phyloP scores from a whole-genome alignment of 768 basidiomycete genomes.

The Termitomyces sp. region DNA sequence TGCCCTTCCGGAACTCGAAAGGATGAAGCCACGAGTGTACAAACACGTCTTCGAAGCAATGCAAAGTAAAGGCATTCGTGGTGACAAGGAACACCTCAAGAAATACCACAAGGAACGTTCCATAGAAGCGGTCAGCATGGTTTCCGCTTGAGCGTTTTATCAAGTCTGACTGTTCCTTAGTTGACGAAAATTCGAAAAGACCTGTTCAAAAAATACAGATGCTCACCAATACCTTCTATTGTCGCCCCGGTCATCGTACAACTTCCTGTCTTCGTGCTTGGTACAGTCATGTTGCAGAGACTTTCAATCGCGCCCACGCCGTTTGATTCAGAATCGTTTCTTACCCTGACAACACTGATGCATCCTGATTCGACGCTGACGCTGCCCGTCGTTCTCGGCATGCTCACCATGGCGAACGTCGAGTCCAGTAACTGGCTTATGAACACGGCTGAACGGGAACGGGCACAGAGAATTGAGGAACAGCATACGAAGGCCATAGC shows the following conservation, averaged over 20 bases:
- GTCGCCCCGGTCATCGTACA: conserved; percentile 60
- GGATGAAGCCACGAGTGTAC: conserved; percentile 38
- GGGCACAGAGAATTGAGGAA: conserved; percentile 41
- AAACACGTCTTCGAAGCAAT: conserved; percentile 45
- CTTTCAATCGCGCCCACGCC: conserved; percentile 57
- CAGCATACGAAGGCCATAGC: conserved; percentile 42
- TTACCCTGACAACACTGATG: conserved; percentile 65
- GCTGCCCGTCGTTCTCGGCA: conserved; percentile 65
- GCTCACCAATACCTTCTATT: conserved; percentile 53
- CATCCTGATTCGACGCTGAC: conserved; percentile 68
- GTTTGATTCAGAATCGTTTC: conserved; percentile 73
- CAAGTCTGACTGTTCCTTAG: conserved; percentile 25
- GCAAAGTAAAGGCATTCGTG: conserved; percentile 49
- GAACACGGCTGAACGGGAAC: conserved; percentile 50
- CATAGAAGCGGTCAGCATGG: conserved; percentile 38
- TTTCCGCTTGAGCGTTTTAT: neutral
- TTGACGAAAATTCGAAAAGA: conserved; percentile 50
- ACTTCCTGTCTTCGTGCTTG: conserved; percentile 67
- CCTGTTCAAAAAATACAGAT: conserved; percentile 55
- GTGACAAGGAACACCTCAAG: conserved; percentile 47
- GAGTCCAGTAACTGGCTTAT: conserved; percentile 75
- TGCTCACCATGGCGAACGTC: conserved; percentile 74
- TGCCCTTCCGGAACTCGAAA: conserved; percentile 52
- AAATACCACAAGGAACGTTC: conserved; percentile 43
- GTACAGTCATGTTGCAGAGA: conserved; percentile 52